Conservation (phyloP, 2,329 filamentous ascomycete species). For the Ascochyta rabiei region DNA sequence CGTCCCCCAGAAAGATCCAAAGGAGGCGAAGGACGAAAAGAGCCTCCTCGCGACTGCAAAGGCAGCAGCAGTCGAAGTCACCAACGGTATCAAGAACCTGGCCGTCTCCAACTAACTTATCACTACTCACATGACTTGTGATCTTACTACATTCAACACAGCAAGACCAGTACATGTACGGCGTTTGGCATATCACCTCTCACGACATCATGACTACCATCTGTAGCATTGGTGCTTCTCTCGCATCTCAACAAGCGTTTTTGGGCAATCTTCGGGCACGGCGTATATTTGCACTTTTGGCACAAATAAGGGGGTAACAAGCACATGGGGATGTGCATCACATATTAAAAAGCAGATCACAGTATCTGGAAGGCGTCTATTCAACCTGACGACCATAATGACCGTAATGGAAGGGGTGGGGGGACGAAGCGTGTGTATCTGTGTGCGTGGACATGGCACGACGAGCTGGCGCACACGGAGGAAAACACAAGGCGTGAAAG, state of each 20-base stretch:
- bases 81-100: conserved; percentile 38
- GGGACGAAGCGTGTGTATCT: background rate
- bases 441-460: no score
- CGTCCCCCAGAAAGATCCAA: conserved; percentile 13
- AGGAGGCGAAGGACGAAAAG: conserved; percentile 22
- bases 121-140: conserved; percentile 10
- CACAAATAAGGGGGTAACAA: background rate
- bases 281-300: background rate
- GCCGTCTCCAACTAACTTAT: conserved; percentile 33
- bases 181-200: conserved; percentile 18
- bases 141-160: conserved; percentile 45
- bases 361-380: conserved; percentile 47
- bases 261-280: background rate
- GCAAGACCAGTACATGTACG: conserved; percentile 29
- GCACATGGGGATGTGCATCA: conserved; percentile 18
- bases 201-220: conserved; percentile 12
- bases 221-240: conserved; percentile 9
- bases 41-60: conserved; percentile 35
- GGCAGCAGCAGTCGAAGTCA: conserved; percentile 36
- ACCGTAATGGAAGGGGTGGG: conserved; percentile 20
- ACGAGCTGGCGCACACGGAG: background rate
- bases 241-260: conserved; percentile 30
- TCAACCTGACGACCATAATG: conserved; percentile 49
- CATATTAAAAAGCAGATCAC: conserved; percentile 8
- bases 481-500: background rate